phyloP scores from a whole-genome alignment of 805 yeast species.

The Candida ascalaphidarum region DNA sequence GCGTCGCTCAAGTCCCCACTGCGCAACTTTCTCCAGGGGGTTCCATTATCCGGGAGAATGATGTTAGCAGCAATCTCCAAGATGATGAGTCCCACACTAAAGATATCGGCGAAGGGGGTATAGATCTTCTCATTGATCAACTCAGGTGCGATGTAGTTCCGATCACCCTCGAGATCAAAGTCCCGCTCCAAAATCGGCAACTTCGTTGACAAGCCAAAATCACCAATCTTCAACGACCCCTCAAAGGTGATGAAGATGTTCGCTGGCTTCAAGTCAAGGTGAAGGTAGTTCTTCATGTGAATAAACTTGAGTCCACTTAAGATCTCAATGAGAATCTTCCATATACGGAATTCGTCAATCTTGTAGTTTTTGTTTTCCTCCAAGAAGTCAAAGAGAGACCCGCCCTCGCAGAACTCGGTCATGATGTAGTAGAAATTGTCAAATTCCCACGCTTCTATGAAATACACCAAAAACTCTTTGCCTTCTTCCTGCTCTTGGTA shows the following conservation, averaged over 20 bases:
- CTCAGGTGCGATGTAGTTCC: constrained; percentile 97
- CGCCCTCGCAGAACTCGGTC: constrained; percentile 95
- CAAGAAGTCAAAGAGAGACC: constrained; percentile 75
- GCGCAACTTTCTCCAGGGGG: constrained; percentile 91
- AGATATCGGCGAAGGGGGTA: constrained; percentile 89
- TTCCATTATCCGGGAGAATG: constrained; percentile 89
- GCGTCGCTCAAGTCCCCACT: constrained; percentile 96
- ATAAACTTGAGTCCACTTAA: constrained; percentile 72
- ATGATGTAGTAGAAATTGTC: constrained; percentile 73
- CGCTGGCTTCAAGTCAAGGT: constrained; percentile 91
- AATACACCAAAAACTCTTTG: constrained; percentile 67
- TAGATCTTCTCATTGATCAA: constrained; percentile 74
- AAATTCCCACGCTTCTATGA: constrained; percentile 81
- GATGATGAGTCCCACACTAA: constrained; percentile 88
- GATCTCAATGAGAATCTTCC: constrained; percentile 90
- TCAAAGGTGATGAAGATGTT: constrained; percentile 91
- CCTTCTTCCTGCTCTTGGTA: constrained; percentile 46
- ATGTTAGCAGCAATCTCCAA: constrained; percentile 96
- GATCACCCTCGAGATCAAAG: constrained; percentile 92
- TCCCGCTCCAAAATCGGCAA: constrained; percentile 57
- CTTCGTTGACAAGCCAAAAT: constrained; percentile 88
- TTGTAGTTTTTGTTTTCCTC: constrained; percentile 62
- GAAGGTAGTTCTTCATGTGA: constrained; percentile 67
- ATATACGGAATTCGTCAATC: constrained; percentile 93
- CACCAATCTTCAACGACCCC: constrained; percentile 90